Base-by-base conservation (phyloP, 169 alveolate genomes). In the Condylostoma magnum region DNA sequence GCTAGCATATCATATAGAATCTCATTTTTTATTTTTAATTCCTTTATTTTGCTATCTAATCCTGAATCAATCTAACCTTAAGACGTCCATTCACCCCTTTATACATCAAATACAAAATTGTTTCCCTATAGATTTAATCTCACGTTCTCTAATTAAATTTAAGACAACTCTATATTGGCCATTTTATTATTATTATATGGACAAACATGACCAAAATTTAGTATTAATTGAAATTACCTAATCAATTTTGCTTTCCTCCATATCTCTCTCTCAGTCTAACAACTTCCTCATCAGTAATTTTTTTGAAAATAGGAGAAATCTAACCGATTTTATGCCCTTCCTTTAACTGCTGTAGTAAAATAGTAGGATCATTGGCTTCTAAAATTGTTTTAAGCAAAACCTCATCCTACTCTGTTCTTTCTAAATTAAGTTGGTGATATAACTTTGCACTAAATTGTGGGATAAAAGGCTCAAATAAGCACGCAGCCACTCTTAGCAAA, bases 361-460 rank as follows among this genome's bases (percentile, higher is more conserved):
- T 48, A 6, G 15, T 20, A 55, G 51, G 22, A 28, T 27, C 52
- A 18, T 37, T 8, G 33, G 67, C 8, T 6, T 10, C 28, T 63
- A 47, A 4, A 15, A 82, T 8, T n/a, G 44, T 37, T 48, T 76
- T 76, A 34, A 81, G 47, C 6, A 87, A 36, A 8, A 4, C 27
- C 50, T 87, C 94, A 47, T 87, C 90, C 10, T 36, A n/a, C 30
- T 34, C 79, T 28, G 80, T 76, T 71, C 91, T 77, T 69, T 80
- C 74, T 0, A 83, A 41, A 48, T 84, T 82, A 48, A 91, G 48
- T 69, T 79, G 75, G 56, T 80, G 85, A 65, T 91, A 82, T 56
- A 88, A 78, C 63, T 91, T 91, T 36, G 96, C 96, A 54, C 88
- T 77, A 53, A 92, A 84, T 36, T 90, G 65, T 27, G 96, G 96